These are phyloP conservation scores for Jamesozyma spencerorum DNA, from an alignment of 805 yeast genomes.

Conservation along the genomic window DNA sequence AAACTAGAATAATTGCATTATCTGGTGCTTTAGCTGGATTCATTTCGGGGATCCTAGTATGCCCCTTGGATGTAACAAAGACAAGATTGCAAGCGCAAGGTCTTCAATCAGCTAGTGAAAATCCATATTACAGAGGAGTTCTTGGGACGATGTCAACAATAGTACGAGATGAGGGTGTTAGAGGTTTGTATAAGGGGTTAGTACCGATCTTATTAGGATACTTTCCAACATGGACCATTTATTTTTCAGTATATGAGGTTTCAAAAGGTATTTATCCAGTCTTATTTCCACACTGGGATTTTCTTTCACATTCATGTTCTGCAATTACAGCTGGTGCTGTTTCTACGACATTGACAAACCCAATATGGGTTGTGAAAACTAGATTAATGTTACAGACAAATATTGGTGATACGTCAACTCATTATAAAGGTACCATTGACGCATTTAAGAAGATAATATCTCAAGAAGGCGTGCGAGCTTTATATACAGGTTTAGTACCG, in stretches of 20 bases:
- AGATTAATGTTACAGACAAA: slow-evolving; percentile 77
- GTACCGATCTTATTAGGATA: slow-evolving; percentile 91
- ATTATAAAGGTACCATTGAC: slow-evolving; percentile 64
- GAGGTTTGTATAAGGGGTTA: slow-evolving; percentile 82
- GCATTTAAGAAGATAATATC: slow-evolving; percentile 73
- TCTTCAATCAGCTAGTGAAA: slow-evolving; percentile 24
- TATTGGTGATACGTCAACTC: slow-evolving; percentile 20
- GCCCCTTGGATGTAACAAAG: slow-evolving; percentile 93
- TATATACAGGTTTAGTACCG: slow-evolving; percentile 85
- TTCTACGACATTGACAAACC: slow-evolving; percentile 79
- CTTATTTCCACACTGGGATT: slow-evolving; percentile 30
- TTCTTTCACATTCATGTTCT: slow-evolving; percentile 35
- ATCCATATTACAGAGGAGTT: slow-evolving; percentile 47
- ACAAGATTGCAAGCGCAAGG: slow-evolving; percentile 93
- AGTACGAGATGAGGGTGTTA: slow-evolving; percentile 63
- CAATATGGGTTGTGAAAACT: slow-evolving; percentile 97
- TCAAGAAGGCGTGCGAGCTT: slow-evolving; percentile 70
- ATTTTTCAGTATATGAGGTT: slow-evolving; percentile 80
- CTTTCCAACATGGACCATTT: slow-evolving; percentile 96
- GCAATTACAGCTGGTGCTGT: slow-evolving; percentile 87
- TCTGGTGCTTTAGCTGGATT: slow-evolving; percentile 95
- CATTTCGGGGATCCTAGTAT: slow-evolving; percentile 77
- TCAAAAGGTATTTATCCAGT: slow-evolving; percentile 51
- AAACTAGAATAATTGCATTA: slow-evolving; percentile 58
- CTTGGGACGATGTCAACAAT: slow-evolving; percentile 58